Conservation (phyloP, 2,329 filamentous ascomycete genomes). For the Fonsecaea pedrosoi region DNA sequence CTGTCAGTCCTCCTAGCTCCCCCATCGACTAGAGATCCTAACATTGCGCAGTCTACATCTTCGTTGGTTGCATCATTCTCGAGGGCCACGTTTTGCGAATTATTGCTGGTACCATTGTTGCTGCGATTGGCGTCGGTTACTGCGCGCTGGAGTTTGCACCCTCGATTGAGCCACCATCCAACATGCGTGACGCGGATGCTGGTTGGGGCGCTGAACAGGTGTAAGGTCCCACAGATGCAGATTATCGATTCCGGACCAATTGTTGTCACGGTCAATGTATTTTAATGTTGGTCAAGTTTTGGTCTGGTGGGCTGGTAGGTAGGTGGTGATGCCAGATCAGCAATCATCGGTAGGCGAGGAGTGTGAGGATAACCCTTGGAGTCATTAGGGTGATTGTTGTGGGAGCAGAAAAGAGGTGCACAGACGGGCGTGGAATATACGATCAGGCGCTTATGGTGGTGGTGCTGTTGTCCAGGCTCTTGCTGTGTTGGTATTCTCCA, state of each 20-base stretch:
- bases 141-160: constrained; percentile 76
- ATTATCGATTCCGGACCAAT: neutral
- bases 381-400: neutral
- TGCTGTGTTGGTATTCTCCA: neutral
- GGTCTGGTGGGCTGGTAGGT: constrained; percentile 1
- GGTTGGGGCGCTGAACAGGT: constrained; percentile 25
- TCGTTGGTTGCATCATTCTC: constrained; percentile 85
- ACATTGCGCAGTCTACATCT: constrained; percentile 80
- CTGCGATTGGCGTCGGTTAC: constrained; percentile 79
- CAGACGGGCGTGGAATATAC: neutral
- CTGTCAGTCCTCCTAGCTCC: constrained; percentile 68
- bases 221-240: neutral
- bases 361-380: neutral
- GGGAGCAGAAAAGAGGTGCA: neutral
- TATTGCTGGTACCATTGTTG: constrained; percentile 79
- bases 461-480: neutral
- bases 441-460: neutral
- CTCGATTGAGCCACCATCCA: constrained; percentile 78
- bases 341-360: neutral
- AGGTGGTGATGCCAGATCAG: neutral
- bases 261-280: neutral
- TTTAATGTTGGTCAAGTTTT: constrained; percentile 1
- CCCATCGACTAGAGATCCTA: constrained; percentile 17
- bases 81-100: constrained; percentile 70
- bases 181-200: constrained; percentile 76